Evolutionary conservation across 768 basidiomycete genomes (phyloP).

Genomic region (Lanmaoa pseudosensibilis): DNA sequence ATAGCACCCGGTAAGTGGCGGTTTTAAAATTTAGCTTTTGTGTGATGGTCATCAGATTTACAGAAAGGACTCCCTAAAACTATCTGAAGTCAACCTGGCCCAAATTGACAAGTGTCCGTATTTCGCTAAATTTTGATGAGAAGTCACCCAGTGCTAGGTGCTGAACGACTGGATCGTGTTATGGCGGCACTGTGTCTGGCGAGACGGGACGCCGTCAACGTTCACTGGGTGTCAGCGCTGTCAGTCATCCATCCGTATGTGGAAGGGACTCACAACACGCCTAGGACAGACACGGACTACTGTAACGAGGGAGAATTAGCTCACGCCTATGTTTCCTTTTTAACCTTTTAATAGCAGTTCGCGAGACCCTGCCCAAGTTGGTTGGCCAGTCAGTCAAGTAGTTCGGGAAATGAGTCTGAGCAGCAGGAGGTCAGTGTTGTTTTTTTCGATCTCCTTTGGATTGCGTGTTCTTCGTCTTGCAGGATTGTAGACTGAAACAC

Average conservation of each 20-base stretch:
- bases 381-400: slow-evolving; percentile 68
- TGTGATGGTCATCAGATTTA: too few species aligned
- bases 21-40: too few species aligned
- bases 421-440: slow-evolving; percentile 73
- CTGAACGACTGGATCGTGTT: slow-evolving; percentile 86
- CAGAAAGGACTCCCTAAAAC: too few species aligned
- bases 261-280: slow-evolving; percentile 96
- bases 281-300: slow-evolving; percentile 65
- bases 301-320: neutral
- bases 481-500: slow-evolving; percentile 59
- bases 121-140: too few species aligned
- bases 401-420: slow-evolving; percentile 77
- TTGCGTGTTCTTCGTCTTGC: neutral
- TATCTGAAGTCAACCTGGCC: too few species aligned
- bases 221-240: too few species aligned
- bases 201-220: slow-evolving; percentile 84
- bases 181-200: slow-evolving; percentile 89
- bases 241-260: slow-evolving; percentile 64
- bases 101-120: too few species aligned
- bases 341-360: slow-evolving; percentile 44
- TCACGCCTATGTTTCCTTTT: slow-evolving; percentile 10
- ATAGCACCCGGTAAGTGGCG: too few species aligned
- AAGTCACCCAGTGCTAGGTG: slow-evolving; percentile 82
- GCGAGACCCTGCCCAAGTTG: slow-evolving; percentile 88
- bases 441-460: too few species aligned